A percentile compares a stretch with the other conserved stretches of the same genome.
phyloP scores from a whole-genome alignment of 768 basidiomycete genomes.

The Leccinellum rugosiceps region DNA sequence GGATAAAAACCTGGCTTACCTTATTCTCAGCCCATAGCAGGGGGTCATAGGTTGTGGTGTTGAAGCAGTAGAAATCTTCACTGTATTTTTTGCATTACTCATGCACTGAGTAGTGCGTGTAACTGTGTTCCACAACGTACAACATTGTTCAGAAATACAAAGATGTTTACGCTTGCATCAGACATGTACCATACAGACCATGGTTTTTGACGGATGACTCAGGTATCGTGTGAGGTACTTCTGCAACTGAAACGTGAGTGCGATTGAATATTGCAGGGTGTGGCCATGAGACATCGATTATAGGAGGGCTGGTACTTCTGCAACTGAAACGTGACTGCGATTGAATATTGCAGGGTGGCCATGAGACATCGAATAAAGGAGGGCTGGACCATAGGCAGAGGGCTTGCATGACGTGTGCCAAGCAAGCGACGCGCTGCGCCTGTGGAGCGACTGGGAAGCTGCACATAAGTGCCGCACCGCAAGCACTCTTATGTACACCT shows the following conservation, averaged over 20 bases:
- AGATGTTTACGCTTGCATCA: constrained; percentile 6
- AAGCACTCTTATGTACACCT: neutral
- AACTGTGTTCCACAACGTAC: neutral
- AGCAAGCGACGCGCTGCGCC: neutral
- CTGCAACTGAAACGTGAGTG: no score
- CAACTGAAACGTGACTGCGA: neutral
- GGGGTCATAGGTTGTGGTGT: no score
- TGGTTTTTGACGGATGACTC: neutral
- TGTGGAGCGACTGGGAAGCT: neutral
- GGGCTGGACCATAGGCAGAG: neutral
- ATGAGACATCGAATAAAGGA: neutral
- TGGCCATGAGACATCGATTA: no score
- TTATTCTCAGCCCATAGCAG: no score
- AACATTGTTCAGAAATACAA: constrained; percentile 2
- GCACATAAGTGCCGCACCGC: neutral
- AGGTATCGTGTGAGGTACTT: neutral
- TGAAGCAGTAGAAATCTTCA: no score
- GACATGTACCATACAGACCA: no score
- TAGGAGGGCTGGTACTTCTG: no score
- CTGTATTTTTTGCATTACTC: no score
- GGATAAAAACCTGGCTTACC: neutral
- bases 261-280: no score
- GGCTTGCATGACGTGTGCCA: neutral
- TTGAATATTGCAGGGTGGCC: neutral
- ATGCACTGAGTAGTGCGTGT: no score